Percentiles rank a stretch among this genome's conserved stretches.
phyloP scores from a whole-genome alignment of 352 stramenopile genomes.

The Phytopythium vexans region DNA sequence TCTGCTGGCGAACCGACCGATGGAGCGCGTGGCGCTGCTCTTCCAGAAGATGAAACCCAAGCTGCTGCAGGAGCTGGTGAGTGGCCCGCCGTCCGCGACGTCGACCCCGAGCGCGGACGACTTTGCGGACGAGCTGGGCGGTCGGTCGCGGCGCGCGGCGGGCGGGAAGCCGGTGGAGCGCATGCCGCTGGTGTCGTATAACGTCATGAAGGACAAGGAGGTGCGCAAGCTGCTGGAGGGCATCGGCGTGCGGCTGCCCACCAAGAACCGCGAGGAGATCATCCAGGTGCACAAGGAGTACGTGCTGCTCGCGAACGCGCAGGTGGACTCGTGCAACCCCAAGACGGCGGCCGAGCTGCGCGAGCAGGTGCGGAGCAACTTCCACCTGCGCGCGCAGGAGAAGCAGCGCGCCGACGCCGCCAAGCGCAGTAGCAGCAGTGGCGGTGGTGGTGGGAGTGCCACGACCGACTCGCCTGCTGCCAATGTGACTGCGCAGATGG shows the following conservation, averaged over 20 bases:
- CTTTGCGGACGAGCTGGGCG: constrained; percentile 1
- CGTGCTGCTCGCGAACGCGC: constrained; percentile 72
- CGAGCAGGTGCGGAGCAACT: constrained; percentile 68
- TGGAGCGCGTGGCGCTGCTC: constrained; percentile 68
- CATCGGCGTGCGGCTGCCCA: constrained; percentile 53
- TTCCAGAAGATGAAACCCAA: constrained; percentile 74
- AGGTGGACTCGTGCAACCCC: constrained; percentile 75
- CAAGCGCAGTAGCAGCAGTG: constrained; percentile 26
- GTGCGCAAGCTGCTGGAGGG: constrained; percentile 66
- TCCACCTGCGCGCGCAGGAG: constrained; percentile 60
- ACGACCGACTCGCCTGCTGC: constrained; percentile 21
- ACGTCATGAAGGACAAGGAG: constrained; percentile 85
- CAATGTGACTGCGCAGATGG: constrained; percentile 52
- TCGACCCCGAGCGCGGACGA: constrained; percentile 22
- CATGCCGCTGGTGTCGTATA: constrained; percentile 80
- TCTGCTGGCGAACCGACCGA: constrained; percentile 63
- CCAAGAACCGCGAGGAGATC: constrained; percentile 80
- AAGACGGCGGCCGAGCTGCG: constrained; percentile 60
- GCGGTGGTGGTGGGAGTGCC: constrained; percentile 13
- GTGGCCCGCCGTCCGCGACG: constrained; percentile 5
- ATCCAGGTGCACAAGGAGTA: constrained; percentile 90
- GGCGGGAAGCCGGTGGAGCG: constrained; percentile 40
- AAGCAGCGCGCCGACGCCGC: constrained; percentile 41
- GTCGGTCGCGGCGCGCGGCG: constrained; percentile 8
- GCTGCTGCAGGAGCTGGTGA: constrained; percentile 38